phyloP scores from a whole-genome alignment of 768 basidiomycete species.

The Kwoniella sp. region DNA sequence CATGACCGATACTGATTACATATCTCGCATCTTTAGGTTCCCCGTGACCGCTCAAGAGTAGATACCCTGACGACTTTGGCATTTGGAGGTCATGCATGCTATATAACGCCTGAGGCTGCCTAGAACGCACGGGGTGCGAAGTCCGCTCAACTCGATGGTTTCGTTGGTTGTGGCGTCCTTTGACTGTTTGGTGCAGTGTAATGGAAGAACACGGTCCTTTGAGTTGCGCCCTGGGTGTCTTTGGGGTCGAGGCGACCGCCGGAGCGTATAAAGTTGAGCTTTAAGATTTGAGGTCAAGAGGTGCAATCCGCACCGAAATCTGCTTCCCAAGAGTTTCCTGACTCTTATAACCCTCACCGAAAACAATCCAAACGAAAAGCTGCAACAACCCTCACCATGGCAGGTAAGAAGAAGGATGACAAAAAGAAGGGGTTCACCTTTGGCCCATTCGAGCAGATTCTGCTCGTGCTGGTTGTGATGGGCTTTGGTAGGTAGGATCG shows the following conservation, averaged over 20 bases:
- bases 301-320: too few relatives aligned
- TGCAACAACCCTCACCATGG: not conserved
- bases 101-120: conserved; percentile 22
- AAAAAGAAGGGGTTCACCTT: conserved; percentile 40
- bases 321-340: too few relatives aligned
- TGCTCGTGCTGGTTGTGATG: conserved; percentile 46
- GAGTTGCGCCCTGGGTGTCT: too few relatives aligned
- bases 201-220: conserved; percentile 1
- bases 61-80: conserved; percentile 26
- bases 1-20: conserved; percentile 8
- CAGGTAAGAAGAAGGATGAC: conserved; percentile 21
- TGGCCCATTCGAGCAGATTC: conserved; percentile 50
- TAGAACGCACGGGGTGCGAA: too few relatives aligned
- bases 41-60: conserved; percentile 45
- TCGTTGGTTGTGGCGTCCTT: conserved; percentile 5
- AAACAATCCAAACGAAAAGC: too few relatives aligned
- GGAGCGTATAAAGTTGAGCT: too few relatives aligned
- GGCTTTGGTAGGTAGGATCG: conserved; percentile 37
- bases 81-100: conserved; percentile 35
- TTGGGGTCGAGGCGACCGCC: too few relatives aligned
- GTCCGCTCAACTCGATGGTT: too few relatives aligned
- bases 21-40: conserved; percentile 35
- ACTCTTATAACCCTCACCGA: too few relatives aligned
- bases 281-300: too few relatives aligned
- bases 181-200: not conserved